These are phyloP conservation scores for Claviceps sp. DNA, from an alignment of 2,329 filamentous ascomycete genomes.

Conservation along the genomic window DNA sequence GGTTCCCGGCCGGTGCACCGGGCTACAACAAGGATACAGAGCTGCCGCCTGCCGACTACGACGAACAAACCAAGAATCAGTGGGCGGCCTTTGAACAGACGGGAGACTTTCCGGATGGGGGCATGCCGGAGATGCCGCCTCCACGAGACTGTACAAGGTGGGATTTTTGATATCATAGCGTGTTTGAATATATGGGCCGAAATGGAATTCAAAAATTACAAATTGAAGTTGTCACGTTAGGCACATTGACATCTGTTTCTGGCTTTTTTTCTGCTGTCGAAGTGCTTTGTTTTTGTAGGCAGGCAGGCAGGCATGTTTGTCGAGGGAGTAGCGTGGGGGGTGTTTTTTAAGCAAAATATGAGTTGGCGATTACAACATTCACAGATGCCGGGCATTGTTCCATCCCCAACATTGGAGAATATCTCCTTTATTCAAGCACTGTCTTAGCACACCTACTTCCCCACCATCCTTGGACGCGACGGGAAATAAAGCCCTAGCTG, in stretches of 20 bases:
- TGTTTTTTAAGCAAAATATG: too few species aligned
- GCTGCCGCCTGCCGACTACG: conserved; percentile 40
- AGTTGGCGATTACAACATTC: neutral
- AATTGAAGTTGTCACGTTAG: too few species aligned
- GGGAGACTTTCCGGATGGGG: conserved; percentile 54
- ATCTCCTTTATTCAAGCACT: conserved; percentile 3
- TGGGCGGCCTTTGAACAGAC: conserved; percentile 53
- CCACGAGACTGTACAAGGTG: conserved; percentile 62
- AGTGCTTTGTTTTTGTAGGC: too few species aligned
- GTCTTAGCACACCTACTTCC: neutral
- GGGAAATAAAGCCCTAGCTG: neutral
- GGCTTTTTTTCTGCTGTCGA: too few species aligned
- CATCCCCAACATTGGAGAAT: neutral
- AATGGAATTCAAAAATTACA: neutral
- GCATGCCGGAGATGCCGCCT: conserved; percentile 68
- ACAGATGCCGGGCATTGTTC: neutral
- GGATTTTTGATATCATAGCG: conserved; percentile 47
- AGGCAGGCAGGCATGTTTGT: too few species aligned
- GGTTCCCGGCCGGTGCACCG: conserved; percentile 61
- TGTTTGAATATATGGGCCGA: neutral
- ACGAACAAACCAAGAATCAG: conserved; percentile 43
- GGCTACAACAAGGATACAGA: conserved; percentile 51
- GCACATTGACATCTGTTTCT: too few species aligned
- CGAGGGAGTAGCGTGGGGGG: too few species aligned
- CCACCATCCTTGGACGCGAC: neutral